phyloP scores from a whole-genome alignment of 306 rosid genomes.

The Geum urbanum region DNA sequence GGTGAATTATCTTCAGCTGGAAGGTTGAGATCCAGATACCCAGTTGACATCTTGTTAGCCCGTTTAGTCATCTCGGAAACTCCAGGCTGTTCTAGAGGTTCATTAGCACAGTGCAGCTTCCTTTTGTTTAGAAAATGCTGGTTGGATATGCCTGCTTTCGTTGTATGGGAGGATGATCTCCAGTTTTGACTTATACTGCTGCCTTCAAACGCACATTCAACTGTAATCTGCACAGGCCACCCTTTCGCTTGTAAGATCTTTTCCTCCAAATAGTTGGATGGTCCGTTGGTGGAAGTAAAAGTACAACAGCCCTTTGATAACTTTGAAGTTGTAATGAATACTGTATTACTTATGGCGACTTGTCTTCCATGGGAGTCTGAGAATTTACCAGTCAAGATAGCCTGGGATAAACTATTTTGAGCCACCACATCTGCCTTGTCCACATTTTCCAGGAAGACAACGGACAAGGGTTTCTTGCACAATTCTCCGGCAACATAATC shows the following conservation, averaged over 20 bases:
- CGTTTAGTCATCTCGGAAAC: constrained; percentile 55
- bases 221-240: constrained; percentile 47
- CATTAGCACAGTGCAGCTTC: constrained; percentile 46
- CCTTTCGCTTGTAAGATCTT: constrained; percentile 44
- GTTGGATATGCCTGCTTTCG: constrained; percentile 31
- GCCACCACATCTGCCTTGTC: constrained; percentile 70
- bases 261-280: constrained; percentile 62
- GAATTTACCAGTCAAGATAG: constrained; percentile 72
- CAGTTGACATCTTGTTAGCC: constrained; percentile 49
- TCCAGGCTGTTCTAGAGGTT: constrained; percentile 37
- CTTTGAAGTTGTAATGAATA: constrained; percentile 54
- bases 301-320: constrained; percentile 28
- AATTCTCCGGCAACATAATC: constrained; percentile 70
- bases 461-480: constrained; percentile 61
- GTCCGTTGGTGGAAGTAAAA: constrained; percentile 22
- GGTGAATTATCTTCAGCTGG: constrained; percentile 66
- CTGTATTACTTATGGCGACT: constrained; percentile 56
- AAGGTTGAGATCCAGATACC: constrained; percentile 75
- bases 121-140: constrained; percentile 57
- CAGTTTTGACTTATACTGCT: constrained; percentile 30
- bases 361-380: constrained; percentile 78
- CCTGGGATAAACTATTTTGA: constrained; percentile 62
- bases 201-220: constrained; percentile 42
- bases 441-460: constrained; percentile 75
- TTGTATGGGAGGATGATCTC: constrained; percentile 28